Evolutionary conservation across 2,329 filamentous ascomycete species (phyloP), one percentile per base, ranked within the genome.

Genomic region (Arthrobotrys pseudoclavata): DNA sequence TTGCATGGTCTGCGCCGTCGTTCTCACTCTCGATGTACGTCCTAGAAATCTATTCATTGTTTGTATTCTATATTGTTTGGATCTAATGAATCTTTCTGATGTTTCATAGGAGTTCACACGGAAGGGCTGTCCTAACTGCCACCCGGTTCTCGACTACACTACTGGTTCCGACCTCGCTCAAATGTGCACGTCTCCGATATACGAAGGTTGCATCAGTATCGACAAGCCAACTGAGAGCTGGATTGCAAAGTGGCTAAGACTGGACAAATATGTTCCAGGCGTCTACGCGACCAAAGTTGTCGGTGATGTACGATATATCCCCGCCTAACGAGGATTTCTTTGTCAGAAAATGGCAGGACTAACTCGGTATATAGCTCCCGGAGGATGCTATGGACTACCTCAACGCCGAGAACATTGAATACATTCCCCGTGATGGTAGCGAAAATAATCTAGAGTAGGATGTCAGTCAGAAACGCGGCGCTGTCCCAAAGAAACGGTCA

Each of bases 1-100:
- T 82, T 99, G 96, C 87, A 97, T 99, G 94, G 93, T 98, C 81
- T 99, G 96, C 89, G 95, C 93, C 68, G 92, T 98, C 83, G 93
- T 98, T 80, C 93, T 95, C 87, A 91, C 92, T 78, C 90, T 91
- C 82, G 87, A 87, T 80, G 92, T 94, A 86, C 81, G 88, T 83
- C 57, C 34, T 20, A 6, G 2, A 15, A 50, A 42, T n/a, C 12
- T 13, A 9, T 42, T 9, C 20, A 42, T 24, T 24, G 3, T 26
- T 5, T 18, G 40, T 66, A 3, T 47, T 55, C n/a, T 34, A 22
- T n/a, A 45, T 60, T 26, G 52, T 61, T 69, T n/a, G n/a, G 52
- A 24, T 12, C 42, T 55, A 34, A 31, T 31, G 26, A 7, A 31
- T 31, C 72, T 71, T 60, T 24, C 29, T 62, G 48, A 26, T 22